These are phyloP conservation scores for Carex cristatella DNA, from an alignment of 176 grass and related monocot species.

Conservation along the genomic window DNA sequence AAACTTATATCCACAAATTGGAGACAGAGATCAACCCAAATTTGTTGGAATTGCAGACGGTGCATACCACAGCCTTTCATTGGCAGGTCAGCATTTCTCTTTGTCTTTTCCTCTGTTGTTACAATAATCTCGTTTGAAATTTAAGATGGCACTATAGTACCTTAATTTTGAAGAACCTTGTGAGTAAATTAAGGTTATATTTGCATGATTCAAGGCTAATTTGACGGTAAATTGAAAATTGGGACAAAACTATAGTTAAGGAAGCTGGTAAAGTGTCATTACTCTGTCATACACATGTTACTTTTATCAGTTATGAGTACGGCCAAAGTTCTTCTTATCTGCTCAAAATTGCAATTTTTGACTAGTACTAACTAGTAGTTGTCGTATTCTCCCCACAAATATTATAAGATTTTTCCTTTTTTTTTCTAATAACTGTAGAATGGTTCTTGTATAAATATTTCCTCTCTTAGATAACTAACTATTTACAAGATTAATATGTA, in stretches of 20 bases:
- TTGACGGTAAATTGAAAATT: neutral
- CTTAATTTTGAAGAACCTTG: neutral
- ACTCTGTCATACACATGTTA: neutral
- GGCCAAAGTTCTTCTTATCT: no score
- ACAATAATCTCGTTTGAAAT: neutral
- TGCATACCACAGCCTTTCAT: constrained; percentile 81
- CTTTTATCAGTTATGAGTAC: neutral
- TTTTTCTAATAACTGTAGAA: neutral
- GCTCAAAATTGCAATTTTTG: neutral
- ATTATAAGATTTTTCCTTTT: neutral
- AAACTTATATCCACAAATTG: constrained; percentile 13
- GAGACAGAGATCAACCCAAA: constrained; percentile 23
- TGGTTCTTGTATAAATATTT: neutral
- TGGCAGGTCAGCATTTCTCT: constrained; percentile 43
- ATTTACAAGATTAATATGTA: neutral
- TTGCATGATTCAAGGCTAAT: neutral
- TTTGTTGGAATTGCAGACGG: constrained; percentile 62
- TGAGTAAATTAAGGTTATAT: neutral
- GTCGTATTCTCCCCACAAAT: neutral
- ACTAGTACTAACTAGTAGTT: neutral
- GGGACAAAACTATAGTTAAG: neutral
- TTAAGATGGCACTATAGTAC: neutral
- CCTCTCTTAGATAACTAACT: neutral
- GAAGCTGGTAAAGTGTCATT: neutral
- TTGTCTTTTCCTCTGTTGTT: no score